phyloP scores from a whole-genome alignment of 148 eudicot genomes.

The Heliosperma pusillum region DNA sequence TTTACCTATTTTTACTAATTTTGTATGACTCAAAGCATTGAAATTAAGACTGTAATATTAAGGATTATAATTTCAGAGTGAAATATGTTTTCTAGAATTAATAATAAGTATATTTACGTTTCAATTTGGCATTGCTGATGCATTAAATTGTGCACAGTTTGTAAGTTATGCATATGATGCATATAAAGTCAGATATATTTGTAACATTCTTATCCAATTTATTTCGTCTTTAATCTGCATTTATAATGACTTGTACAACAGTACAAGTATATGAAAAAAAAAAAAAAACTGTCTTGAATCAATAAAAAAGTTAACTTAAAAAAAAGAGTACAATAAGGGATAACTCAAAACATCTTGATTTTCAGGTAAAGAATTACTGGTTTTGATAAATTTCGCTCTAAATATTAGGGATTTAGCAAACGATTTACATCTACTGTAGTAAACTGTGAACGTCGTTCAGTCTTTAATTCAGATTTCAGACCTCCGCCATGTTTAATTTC shows the following conservation, averaged over 20 bases:
- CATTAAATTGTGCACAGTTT: background rate
- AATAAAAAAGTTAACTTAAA: too few species aligned
- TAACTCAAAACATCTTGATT: too few species aligned
- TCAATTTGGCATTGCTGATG: background rate
- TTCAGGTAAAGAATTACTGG: too few species aligned
- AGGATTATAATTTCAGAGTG: background rate
- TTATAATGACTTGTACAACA: conserved; percentile 8
- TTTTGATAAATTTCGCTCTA: too few species aligned
- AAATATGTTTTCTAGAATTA: background rate
- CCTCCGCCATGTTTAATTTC: too few species aligned
- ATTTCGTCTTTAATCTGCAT: background rate
- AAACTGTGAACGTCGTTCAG: too few species aligned
- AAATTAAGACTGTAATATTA: background rate
- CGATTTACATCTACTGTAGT: too few species aligned
- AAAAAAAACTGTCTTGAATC: too few species aligned
- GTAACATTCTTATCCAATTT: background rate
- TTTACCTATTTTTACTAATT: conserved; percentile 10
- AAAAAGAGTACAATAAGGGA: too few species aligned
- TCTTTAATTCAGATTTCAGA: too few species aligned
- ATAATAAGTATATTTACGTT: background rate
- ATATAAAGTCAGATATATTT: background rate
- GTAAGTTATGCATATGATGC: background rate
- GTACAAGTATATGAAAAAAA: too few species aligned
- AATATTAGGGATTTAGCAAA: too few species aligned
- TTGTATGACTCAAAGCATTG: background rate